These are phyloP conservation scores for Phoma sp. DNA, from an alignment of 2,329 filamentous ascomycete species.

Conservation along the genomic window DNA sequence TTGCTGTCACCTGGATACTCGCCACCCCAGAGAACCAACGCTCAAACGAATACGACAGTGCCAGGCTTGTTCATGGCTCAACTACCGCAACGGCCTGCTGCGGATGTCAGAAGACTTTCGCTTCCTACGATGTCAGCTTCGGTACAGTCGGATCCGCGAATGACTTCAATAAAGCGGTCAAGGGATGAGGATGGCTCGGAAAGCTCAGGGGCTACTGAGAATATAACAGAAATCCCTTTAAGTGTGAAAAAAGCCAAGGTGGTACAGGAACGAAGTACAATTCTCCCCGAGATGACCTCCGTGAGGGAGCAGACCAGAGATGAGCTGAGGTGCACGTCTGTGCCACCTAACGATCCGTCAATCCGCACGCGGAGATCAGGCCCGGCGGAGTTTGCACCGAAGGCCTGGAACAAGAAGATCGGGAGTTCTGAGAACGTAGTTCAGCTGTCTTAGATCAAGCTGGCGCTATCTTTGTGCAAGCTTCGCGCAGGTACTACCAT, in stretches of 20 bases:
- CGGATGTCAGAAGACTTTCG: background rate
- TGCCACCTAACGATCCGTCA: background rate
- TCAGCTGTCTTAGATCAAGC: background rate
- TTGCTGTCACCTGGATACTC: too few species aligned
- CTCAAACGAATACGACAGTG: too few species aligned
- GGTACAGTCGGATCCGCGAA: background rate
- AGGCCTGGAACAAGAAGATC: background rate
- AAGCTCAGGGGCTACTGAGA: background rate
- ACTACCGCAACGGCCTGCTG: background rate
- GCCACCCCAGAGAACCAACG: too few species aligned
- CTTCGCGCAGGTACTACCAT: too few species aligned
- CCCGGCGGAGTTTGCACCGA: background rate
- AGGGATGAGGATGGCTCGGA: background rate
- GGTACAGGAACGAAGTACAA: background rate
- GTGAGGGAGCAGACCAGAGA: background rate
- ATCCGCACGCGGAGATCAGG: background rate
- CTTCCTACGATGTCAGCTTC: background rate
- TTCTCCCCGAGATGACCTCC: background rate
- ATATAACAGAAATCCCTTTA: too few species aligned
- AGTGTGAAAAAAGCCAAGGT: background rate
- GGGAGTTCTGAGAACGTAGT: background rate
- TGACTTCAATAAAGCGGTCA: background rate
- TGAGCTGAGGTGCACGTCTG: background rate
- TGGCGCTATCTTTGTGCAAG: too few species aligned
- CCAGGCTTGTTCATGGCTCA: too few species aligned